Percentiles rank a stretch among this genome's conserved stretches.
phyloP scores from a whole-genome alignment of 2,329 filamentous ascomycete genomes.

The Colletotrichum cuscutae region DNA sequence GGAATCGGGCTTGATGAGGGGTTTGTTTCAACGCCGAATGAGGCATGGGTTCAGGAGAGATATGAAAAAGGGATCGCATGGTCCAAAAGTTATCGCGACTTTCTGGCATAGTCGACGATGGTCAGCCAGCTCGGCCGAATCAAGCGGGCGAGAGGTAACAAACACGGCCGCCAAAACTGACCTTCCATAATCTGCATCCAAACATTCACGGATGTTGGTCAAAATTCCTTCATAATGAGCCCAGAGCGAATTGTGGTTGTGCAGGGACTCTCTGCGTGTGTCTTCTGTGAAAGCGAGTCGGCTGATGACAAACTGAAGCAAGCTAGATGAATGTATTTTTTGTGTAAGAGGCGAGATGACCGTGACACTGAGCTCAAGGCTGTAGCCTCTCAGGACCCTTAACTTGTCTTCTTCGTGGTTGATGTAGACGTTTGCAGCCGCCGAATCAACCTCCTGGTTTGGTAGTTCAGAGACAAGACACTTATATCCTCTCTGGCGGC shows the following conservation, averaged over 20 bases:
- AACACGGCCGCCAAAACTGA: not conserved
- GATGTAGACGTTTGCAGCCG: slow-evolving; percentile 49
- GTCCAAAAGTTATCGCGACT: slow-evolving; percentile 41
- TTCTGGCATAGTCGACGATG: slow-evolving; percentile 44
- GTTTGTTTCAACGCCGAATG: too few species aligned
- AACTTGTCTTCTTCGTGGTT: slow-evolving; percentile 32
- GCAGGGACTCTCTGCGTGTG: not conserved
- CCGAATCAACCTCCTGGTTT: slow-evolving; percentile 45
- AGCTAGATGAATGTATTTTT: slow-evolving; percentile 51
- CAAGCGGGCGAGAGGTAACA: slow-evolving; percentile 5
- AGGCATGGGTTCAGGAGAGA: too few species aligned
- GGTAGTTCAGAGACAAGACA: slow-evolving; percentile 43
- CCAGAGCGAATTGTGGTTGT: slow-evolving; percentile 37
- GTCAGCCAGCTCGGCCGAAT: slow-evolving; percentile 26
- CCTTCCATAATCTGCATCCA: slow-evolving; percentile 35
- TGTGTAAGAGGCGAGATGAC: slow-evolving; percentile 43
- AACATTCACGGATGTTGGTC: slow-evolving; percentile 53
- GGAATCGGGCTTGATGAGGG: too few species aligned
- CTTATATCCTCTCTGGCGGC: not conserved
- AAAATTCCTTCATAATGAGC: slow-evolving; percentile 36
- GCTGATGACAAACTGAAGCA: not conserved
- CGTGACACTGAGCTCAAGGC: not conserved
- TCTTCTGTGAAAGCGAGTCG: not conserved
- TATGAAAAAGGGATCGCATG: slow-evolving; percentile 52
- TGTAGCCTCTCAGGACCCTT: not conserved